These are phyloP conservation scores for Coemansia sp. DNA, from an alignment of 192 early-diverging fungal genomes.

Conservation along the genomic window DNA sequence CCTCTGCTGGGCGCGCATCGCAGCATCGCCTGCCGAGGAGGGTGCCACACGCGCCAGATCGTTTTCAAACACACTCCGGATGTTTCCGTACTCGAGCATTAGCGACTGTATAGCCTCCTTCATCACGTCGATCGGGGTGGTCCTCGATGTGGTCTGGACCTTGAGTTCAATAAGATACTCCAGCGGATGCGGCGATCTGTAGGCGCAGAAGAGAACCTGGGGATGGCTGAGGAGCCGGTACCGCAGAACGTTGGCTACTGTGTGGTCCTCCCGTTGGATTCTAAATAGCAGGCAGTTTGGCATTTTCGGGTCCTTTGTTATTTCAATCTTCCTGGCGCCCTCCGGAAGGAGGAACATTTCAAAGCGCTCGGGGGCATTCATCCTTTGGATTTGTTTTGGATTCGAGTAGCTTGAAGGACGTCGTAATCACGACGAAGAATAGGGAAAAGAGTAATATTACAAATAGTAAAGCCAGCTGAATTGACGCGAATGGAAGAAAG, in stretches of 20 bases:
- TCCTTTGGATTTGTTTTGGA: constrained; percentile 26
- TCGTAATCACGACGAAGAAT: constrained; percentile 6
- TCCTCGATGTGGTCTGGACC: constrained; percentile 86
- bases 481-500: no score
- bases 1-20: constrained; percentile 3
- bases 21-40: constrained; percentile 10
- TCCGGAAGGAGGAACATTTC: constrained; percentile 80
- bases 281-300: constrained; percentile 91
- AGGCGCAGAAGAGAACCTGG: constrained; percentile 94
- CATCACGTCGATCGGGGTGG: constrained; percentile 80
- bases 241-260: constrained; percentile 91
- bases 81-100: constrained; percentile 70
- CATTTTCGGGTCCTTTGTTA: constrained; percentile 86
- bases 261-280: constrained; percentile 96
- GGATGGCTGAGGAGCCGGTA: constrained; percentile 87
- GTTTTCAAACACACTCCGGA: constrained; percentile 85
- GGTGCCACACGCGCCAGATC: constrained; percentile 32
- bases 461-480: not conserved
- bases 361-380: constrained; percentile 85
- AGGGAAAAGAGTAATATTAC: constrained; percentile 2
- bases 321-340: constrained; percentile 74
- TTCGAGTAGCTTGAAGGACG: not conserved
- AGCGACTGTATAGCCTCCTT: constrained; percentile 75
- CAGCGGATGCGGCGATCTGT: constrained; percentile 94
- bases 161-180: constrained; percentile 90